phyloP scores from a whole-genome alignment of 495 filamentous ascomycete species.

The Hypoxylon perforatum region DNA sequence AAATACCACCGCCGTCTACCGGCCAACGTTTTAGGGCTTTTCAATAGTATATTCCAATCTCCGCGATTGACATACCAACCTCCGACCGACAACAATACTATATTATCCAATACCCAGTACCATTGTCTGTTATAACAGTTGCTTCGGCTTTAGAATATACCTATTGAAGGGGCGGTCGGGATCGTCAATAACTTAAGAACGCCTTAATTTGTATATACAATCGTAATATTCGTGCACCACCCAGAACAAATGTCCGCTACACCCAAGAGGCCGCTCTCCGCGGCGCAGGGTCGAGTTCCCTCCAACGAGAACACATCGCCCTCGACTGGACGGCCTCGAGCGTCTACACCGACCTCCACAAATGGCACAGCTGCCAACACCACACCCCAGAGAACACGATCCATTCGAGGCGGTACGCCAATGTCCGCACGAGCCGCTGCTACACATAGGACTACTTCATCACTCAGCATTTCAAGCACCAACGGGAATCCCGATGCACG shows the following conservation, averaged over 20 bases:
- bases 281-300: conserved; percentile 51
- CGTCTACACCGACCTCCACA: conserved; percentile 52
- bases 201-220: conserved; percentile 32
- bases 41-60: conserved; percentile 21
- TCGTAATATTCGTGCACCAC: conserved; percentile 14
- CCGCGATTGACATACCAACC: conserved; percentile 33
- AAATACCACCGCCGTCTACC: conserved; percentile 15
- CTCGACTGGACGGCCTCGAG: conserved; percentile 37
- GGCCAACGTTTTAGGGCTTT: conserved; percentile 19
- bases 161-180: conserved; percentile 5
- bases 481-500: conserved; percentile 66
- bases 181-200: conserved; percentile 3
- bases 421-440: conserved; percentile 75
- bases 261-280: conserved; percentile 57
- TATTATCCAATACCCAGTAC: conserved; percentile 20
- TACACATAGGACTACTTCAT: conserved; percentile 70
- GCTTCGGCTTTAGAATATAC: conserved; percentile 19
- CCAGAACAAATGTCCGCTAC: conserved; percentile 51
- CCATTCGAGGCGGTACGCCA: conserved; percentile 65
- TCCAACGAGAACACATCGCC: conserved; percentile 46
- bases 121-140: conserved; percentile 13
- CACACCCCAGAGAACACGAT: conserved; percentile 59
- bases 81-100: conserved; percentile 10
- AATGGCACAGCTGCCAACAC: conserved; percentile 30
- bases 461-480: conserved; percentile 68